Conservation (phyloP, 345 rosid species). For the Orychophragmus violaceus region DNA sequence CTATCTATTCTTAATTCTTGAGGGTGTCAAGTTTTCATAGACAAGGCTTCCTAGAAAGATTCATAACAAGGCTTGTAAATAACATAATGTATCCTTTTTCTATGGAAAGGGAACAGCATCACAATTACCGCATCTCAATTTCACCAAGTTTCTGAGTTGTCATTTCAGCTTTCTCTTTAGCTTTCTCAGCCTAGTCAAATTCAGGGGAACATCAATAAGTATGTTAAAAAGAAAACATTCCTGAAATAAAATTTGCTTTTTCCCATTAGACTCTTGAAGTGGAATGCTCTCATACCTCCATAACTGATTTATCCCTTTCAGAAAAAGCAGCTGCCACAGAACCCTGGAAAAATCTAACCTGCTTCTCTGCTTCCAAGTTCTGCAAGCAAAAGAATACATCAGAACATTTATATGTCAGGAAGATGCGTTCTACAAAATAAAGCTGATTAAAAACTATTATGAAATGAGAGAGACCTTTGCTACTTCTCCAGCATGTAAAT, state of each 20-base stretch:
- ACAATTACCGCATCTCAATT: conserved; percentile 52
- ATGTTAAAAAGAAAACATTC: not conserved
- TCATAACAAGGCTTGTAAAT: not conserved
- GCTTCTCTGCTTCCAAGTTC: conserved; percentile 93
- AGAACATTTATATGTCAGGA: not conserved
- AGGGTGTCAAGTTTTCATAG: not conserved
- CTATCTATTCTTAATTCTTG: not conserved
- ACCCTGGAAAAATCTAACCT: conserved; percentile 88
- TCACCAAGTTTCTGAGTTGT: conserved; percentile 57
- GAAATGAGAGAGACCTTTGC: conserved; percentile 52
- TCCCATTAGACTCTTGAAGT: conserved; percentile 10
- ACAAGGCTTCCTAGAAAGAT: not conserved
- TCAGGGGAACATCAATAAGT: not conserved
- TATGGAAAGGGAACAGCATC: not conserved
- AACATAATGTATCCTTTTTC: not conserved
- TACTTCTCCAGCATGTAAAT: conserved; percentile 73
- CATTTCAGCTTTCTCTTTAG: conserved; percentile 79
- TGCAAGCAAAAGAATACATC: conserved; percentile 27
- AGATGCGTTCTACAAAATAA: not conserved
- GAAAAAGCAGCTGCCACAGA: conserved; percentile 97
- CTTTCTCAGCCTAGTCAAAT: conserved; percentile 84
- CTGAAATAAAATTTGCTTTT: not conserved
- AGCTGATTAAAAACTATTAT: not conserved
- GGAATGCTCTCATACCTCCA: conserved; percentile 57
- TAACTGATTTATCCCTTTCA: conserved; percentile 83